phyloP scores from a whole-genome alignment of 805 yeast species.

The Cyberlindnera suaveolens region DNA sequence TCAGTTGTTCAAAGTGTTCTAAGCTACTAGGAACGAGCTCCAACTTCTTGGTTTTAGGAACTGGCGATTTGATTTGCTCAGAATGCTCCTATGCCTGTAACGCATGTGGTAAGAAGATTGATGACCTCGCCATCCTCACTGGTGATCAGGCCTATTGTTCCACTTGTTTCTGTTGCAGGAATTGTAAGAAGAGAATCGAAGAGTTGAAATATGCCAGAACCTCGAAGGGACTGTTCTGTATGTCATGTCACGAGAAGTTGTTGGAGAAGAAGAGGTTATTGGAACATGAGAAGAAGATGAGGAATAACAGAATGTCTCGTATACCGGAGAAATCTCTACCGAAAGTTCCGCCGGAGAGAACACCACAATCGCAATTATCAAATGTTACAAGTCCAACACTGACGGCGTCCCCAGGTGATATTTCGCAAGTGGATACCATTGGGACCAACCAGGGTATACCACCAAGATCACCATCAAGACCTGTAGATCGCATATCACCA shows the following conservation, averaged over 20 bases:
- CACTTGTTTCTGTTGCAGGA: constrained; percentile 81
- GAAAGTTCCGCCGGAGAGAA: constrained; percentile 13
- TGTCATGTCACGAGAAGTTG: constrained; percentile 82
- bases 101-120: constrained; percentile 79
- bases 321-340: constrained; percentile 18
- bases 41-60: constrained; percentile 86
- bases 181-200: constrained; percentile 79
- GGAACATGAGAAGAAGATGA: constrained; percentile 31
- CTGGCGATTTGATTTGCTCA: constrained; percentile 85
- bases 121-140: constrained; percentile 88
- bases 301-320: constrained; percentile 2
- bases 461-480: constrained; percentile 21
- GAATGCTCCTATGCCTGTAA: constrained; percentile 90
- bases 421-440: too few species aligned
- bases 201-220: constrained; percentile 90
- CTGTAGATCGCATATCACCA: background rate
- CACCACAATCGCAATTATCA: constrained; percentile 1
- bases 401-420: constrained; percentile 10
- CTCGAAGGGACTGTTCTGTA: constrained; percentile 86
- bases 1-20: constrained; percentile 80
- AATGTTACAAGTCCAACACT: background rate
- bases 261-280: constrained; percentile 68
- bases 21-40: constrained; percentile 78
- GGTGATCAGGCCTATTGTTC: constrained; percentile 95
- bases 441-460: constrained; percentile 8